Percentiles rank a stretch among this genome's conserved stretches.
Conservation (phyloP, 2,329 filamentous ascomycete genomes). For the Xylariaceae sp. region DNA sequence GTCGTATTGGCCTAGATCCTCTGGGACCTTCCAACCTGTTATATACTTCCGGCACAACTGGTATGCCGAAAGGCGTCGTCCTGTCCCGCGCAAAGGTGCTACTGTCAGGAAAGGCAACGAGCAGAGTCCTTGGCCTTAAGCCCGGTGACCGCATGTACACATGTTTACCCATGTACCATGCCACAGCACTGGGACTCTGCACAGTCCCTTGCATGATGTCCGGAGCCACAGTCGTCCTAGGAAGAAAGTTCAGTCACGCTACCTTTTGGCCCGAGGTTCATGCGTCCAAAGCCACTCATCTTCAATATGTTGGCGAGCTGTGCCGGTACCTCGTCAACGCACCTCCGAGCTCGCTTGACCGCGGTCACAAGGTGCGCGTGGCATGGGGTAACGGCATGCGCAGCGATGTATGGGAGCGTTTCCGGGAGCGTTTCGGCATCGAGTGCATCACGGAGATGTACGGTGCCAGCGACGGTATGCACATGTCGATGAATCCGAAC, state of each 20-base stretch:
- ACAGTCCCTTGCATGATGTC: conserved; percentile 45
- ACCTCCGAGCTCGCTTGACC: conserved; percentile 55
- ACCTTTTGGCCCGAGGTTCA: conserved; percentile 68
- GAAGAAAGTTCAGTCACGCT: conserved; percentile 61
- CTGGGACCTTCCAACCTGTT: conserved; percentile 55
- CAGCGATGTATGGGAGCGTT: conserved; percentile 62
- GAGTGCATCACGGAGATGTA: conserved; percentile 66
- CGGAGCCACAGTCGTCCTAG: conserved; percentile 53
- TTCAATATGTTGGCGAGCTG: conserved; percentile 74
- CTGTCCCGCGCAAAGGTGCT: conserved; percentile 44
- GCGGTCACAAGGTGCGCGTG: conserved; percentile 48
- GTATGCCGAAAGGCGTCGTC: conserved; percentile 64
- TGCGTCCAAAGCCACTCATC: conserved; percentile 58
- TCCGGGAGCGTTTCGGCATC: conserved; percentile 58
- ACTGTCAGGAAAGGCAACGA: conserved; percentile 13
- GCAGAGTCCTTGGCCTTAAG: conserved; percentile 20
- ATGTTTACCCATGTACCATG: conserved; percentile 72
- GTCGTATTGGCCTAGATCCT: conserved; percentile 45
- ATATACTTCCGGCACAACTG: conserved; percentile 72
- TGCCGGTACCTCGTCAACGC: conserved; percentile 67
- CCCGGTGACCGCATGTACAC: conserved; percentile 60
- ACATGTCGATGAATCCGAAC: conserved; percentile 52
- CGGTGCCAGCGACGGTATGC: conserved; percentile 67
- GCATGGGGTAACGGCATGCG: conserved; percentile 64
- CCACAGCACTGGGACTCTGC: conserved; percentile 58